Base-by-base conservation (phyloP, 73 alveolate species). In the Paramecium primaurelia region DNA sequence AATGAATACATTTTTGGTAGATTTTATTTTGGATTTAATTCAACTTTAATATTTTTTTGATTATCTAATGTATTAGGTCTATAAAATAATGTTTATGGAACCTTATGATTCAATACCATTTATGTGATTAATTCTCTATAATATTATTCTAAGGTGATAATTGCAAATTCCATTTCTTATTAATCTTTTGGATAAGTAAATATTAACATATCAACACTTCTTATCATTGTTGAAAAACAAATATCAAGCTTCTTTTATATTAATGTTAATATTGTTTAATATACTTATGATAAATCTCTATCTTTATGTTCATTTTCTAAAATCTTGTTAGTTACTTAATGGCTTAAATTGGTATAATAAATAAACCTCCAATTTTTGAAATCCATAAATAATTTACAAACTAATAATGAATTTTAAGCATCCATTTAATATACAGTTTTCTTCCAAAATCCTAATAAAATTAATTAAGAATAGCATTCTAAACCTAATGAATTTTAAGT, bases 391-490 rank as follows among this genome's bases (percentile, higher is more conserved):
- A 59, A 22, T 34, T 69, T 36, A n/a, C 94, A 37, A 5, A 92
- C 94, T 20, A 34, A 42, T 38, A 92, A 38, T 37, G 94, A 26
- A 58, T 92, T 86, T 40, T 88, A 38, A 6, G 18, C 59, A 58
- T 85, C 94, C 58, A 92, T 18, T 86, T 86, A 58, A 26, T 86
- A 92, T 0, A 59, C 94, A 28, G 68, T 86, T 92, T 92, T 92
- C 71, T 92, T 92, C 95, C 95, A 92, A 71, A 28, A 92, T 58
- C 95, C 95, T 9, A 92, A 40, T 11, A 92, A 36, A 58, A 92
- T n/a, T 64, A 92, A 51, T 16, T 93, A 83, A 32, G 47, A 42
- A 40, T 44, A 92, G 20, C 93, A 32, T 30, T 92, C 71, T 25
- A 86, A 30, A 2, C 95, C 95, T 2, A 92, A 58, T 28, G 89